Evolutionary conservation across 2,329 filamentous ascomycete genomes (phyloP).

Genomic region (Colletotrichum sp.): DNA sequence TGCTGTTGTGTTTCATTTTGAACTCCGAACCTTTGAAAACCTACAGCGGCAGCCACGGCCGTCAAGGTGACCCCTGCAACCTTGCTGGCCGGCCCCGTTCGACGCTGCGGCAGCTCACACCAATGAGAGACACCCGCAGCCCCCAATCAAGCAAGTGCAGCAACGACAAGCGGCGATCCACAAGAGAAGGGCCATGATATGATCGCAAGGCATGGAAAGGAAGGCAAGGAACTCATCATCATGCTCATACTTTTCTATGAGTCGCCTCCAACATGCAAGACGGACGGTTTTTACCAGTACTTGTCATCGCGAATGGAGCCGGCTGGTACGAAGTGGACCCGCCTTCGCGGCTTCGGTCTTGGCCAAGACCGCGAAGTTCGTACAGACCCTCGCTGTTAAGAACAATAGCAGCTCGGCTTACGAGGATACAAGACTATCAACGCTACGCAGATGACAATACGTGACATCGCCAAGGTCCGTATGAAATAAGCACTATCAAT

Average conservation of each 20-base stretch:
- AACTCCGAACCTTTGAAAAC: background rate
- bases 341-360: background rate
- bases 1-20: background rate
- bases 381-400: background rate
- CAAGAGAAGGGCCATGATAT: background rate
- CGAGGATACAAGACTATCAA: background rate
- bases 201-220: background rate
- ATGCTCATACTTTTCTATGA: background rate
- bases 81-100: background rate
- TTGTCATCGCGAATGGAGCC: background rate
- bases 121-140: background rate
- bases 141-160: background rate
- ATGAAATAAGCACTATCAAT: background rate
- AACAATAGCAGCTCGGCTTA: background rate
- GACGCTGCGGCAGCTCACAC: background rate
- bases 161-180: background rate
- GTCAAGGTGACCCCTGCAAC: background rate
- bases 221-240: background rate
- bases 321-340: background rate
- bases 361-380: background rate
- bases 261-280: background rate
- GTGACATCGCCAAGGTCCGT: background rate
- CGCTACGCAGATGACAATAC: background rate
- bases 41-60: background rate
- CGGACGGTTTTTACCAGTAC: background rate